phyloP scores from a whole-genome alignment of 2,329 filamentous ascomycete species.

The Hypoxylon rubiginosum region DNA sequence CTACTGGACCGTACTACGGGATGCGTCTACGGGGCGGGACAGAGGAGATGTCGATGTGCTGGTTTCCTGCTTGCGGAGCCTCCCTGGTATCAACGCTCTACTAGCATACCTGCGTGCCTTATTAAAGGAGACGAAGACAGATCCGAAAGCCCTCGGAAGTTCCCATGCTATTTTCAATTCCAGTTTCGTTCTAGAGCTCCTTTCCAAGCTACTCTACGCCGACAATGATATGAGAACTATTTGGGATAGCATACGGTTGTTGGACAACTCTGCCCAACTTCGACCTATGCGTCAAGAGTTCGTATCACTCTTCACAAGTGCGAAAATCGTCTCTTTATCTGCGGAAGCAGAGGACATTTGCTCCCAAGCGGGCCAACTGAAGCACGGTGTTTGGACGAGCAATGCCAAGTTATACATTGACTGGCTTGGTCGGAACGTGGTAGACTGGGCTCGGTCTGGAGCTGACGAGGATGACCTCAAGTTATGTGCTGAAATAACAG shows the following conservation, averaged over 20 bases:
- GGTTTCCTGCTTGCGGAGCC: slow-evolving; percentile 75
- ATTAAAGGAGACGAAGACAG: slow-evolving; percentile 63
- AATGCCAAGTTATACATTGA: slow-evolving; percentile 73
- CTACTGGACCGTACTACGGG: slow-evolving; percentile 79
- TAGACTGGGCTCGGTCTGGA: slow-evolving; percentile 56
- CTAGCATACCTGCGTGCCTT: slow-evolving; percentile 76
- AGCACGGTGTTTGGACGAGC: slow-evolving; percentile 69
- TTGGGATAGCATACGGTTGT: slow-evolving; percentile 42
- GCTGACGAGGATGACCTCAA: slow-evolving; percentile 55
- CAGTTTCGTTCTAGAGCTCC: slow-evolving; percentile 59
- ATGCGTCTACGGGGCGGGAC: slow-evolving; percentile 53
- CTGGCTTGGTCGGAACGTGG: slow-evolving; percentile 80
- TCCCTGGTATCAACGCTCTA: slow-evolving; percentile 83
- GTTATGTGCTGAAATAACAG: slow-evolving; percentile 62
- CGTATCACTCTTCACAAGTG: slow-evolving; percentile 61
- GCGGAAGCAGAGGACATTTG: slow-evolving; percentile 69
- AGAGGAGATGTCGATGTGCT: slow-evolving; percentile 64
- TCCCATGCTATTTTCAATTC: slow-evolving; percentile 61
- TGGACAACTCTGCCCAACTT: slow-evolving; percentile 41
- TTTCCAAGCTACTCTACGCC: slow-evolving; percentile 58
- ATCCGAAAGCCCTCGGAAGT: slow-evolving; percentile 55
- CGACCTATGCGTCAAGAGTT: slow-evolving; percentile 60
- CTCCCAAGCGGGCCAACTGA: slow-evolving; percentile 53
- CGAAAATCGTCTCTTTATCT: slow-evolving; percentile 63
- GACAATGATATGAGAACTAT: slow-evolving; percentile 48